Percentiles rank a stretch among this genome's conserved stretches.
Evolutionary conservation across 306 rosid genomes (phyloP).

Genomic region (Prunus mume): DNA sequence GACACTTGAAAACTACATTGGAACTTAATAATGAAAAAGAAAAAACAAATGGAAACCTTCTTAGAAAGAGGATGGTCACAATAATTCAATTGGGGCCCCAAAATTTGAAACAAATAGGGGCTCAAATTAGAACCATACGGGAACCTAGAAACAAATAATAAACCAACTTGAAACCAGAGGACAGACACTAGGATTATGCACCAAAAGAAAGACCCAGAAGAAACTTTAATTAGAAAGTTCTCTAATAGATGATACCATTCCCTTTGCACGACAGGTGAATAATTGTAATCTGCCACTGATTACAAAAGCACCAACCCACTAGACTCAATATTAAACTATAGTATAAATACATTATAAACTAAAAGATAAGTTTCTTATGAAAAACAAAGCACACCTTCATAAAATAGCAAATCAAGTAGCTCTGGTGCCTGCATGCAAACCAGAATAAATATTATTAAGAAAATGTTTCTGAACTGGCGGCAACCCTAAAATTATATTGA

Average conservation of each 20-base stretch:
- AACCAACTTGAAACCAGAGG: neutral
- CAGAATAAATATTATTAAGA: conserved; percentile 34
- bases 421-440: conserved; percentile 76
- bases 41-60: neutral
- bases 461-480: conserved; percentile 9
- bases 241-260: too few species aligned
- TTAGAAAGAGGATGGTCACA: neutral
- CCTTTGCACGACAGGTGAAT: neutral
- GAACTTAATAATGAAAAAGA: neutral
- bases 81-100: neutral
- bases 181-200: neutral
- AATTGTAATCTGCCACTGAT: neutral
- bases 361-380: neutral
- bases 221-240: neutral
- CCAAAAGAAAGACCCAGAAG: neutral
- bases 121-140: neutral
- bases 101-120: neutral
- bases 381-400: conserved; percentile 46
- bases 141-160: neutral
- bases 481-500: neutral
- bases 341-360: neutral
- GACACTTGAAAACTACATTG: neutral
- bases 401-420: conserved; percentile 70
- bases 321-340: neutral
- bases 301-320: neutral